Base-by-base conservation (phyloP, 441 rosid genomes). In the Hypseocharis bilobata region DNA sequence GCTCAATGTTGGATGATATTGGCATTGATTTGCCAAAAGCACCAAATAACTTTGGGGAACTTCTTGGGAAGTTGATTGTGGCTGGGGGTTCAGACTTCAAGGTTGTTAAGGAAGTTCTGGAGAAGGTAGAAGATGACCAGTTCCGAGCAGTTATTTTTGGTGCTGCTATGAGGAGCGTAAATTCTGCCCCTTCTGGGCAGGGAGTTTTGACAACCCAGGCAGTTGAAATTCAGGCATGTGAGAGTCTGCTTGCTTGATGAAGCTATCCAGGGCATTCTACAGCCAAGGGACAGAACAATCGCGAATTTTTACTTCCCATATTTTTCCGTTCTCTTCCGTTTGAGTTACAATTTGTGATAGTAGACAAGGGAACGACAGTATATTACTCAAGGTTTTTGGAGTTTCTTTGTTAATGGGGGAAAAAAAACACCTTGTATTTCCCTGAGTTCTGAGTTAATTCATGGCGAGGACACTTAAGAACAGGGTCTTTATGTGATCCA, bases 21-120 rank as follows among this genome's bases (percentile, higher is more conserved):
- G 96, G 81, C 20, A 88, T 92, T 30, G 98, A 90, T 72, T 73
- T 85, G 30, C 97, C 97, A 0, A 86, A 77, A 68, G 98, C 97
- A 0, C 97, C 92, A 4, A 70, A 72, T 67, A 80, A 80, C 72
- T 92, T 88, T 70, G 97, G 96, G 30, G 89, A 87, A 72, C 81
- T 92, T 45, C 57, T 88, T 1, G 97, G 96, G 62, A 76, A 74
- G 67, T 78, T 92, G 40, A 70, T 86, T 49, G 64, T 79, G 78
- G 81, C 74, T 0, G 77, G 77, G 23, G 85, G 75, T 10, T 71
- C 81, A 51, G 80, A 86, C 79, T 87, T 90, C 64, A 78, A 74
- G 20, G 67, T 76, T 63, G 81, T 88, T 60, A 79, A 63, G 60
- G 91, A 86, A 75, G 69, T 85, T 67, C 83, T 92, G 8, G 67